Percentiles rank a stretch among this genome's conserved stretches.
Evolutionary conservation across 108 stramenopile species (phyloP).

Genomic region (Cyclotella cryptica): DNA sequence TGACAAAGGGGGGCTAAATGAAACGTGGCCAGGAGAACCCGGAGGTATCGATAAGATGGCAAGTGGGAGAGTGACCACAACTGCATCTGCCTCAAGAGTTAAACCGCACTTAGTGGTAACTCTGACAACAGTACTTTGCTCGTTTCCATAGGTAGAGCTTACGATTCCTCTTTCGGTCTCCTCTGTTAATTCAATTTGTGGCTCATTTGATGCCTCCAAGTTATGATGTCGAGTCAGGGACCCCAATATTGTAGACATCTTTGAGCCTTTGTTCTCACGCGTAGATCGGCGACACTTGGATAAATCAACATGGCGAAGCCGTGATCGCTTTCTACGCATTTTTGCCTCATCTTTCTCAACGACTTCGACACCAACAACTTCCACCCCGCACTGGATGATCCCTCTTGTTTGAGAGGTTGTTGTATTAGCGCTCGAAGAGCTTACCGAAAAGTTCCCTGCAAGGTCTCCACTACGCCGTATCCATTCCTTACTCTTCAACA

Average conservation of each 20-base stretch:
- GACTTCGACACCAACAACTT: constrained; percentile 47
- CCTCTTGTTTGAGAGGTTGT: constrained; percentile 21
- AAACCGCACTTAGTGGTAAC: constrained; percentile 65
- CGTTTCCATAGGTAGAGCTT: constrained; percentile 42
- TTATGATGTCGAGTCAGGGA: constrained; percentile 3
- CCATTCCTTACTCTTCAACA: not conserved
- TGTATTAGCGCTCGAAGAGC: not conserved
- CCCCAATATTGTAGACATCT: constrained; percentile 18
- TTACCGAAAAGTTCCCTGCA: constrained; percentile 23
- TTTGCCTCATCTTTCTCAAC: constrained; percentile 53
- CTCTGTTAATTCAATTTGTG: not conserved
- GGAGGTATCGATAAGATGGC: constrained; percentile 81
- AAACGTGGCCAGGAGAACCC: constrained; percentile 57
- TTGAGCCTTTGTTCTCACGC: constrained; percentile 40
- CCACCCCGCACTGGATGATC: constrained; percentile 56
- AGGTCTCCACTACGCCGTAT: constrained; percentile 47
- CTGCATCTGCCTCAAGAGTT: constrained; percentile 80
- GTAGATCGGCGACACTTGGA: constrained; percentile 35
- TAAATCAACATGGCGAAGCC: constrained; percentile 2
- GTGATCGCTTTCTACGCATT: constrained; percentile 10
- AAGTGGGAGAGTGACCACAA: constrained; percentile 88
- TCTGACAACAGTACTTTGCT: constrained; percentile 43
- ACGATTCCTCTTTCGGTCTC: not conserved
- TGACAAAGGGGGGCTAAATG: constrained; percentile 81
- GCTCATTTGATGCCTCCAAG: not conserved